phyloP scores from a whole-genome alignment of 768 basidiomycete species.

The Guyanaporus albipodus region DNA sequence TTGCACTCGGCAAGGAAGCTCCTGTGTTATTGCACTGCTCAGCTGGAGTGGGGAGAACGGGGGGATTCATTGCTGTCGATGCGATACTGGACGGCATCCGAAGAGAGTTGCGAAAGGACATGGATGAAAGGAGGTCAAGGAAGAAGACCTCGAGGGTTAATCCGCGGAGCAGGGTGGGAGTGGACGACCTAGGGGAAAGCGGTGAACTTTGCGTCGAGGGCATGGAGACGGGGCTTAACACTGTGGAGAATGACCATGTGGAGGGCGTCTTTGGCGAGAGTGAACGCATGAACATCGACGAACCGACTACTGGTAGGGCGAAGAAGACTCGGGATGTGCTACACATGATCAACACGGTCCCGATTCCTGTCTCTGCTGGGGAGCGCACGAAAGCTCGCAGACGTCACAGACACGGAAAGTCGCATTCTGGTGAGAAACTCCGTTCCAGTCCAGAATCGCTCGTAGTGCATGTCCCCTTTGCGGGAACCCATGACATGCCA shows the following conservation, averaged over 20 bases:
- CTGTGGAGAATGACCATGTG: neutral
- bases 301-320: slow-evolving; percentile 1
- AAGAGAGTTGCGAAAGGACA: slow-evolving; percentile 46
- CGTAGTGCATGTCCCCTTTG: slow-evolving; percentile 30
- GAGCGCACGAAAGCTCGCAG: slow-evolving; percentile 21
- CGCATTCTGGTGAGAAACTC: slow-evolving; percentile 2
- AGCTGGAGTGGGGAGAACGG: slow-evolving; percentile 93
- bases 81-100: slow-evolving; percentile 75
- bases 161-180: neutral
- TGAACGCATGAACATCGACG: slow-evolving; percentile 28
- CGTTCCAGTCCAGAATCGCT: slow-evolving; percentile 21
- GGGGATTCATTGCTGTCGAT: slow-evolving; percentile 88
- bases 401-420: slow-evolving; percentile 5
- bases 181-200: neutral
- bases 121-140: slow-evolving; percentile 20
- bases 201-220: slow-evolving; percentile 6
- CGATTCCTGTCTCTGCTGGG: slow-evolving; percentile 28
- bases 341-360: slow-evolving; percentile 20
- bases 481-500: slow-evolving; percentile 11
- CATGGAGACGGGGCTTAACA: slow-evolving; percentile 5
- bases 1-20: slow-evolving; percentile 41
- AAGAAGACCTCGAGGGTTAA: slow-evolving; percentile 1
- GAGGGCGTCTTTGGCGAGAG: slow-evolving; percentile 4
- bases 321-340: slow-evolving; percentile 1
- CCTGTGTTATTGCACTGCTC: slow-evolving; percentile 86